Conservation (phyloP, 257 asterid genomes). For the Anisodus acutangulus region DNA sequence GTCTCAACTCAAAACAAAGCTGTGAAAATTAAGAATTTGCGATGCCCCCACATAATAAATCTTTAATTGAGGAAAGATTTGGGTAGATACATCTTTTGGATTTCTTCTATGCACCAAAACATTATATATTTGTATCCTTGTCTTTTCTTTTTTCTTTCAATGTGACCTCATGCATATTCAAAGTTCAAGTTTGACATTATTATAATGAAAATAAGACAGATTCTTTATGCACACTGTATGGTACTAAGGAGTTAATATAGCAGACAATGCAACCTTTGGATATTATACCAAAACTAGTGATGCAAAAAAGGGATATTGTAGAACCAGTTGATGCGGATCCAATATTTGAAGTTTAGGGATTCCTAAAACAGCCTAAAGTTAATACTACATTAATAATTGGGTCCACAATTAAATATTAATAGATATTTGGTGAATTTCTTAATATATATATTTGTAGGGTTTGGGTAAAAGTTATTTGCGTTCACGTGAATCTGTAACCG, state of each 20-base stretch:
- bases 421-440: neutral
- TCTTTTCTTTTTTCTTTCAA: neutral
- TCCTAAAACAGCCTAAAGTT: neutral
- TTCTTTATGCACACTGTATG: neutral
- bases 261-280: neutral
- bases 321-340: too few relatives aligned
- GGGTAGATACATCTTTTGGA: neutral
- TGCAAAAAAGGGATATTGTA: slow-evolving; percentile 18
- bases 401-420: neutral
- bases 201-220: slow-evolving; percentile 31
- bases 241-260: slow-evolving; percentile 16
- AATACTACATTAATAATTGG: neutral
- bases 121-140: neutral
- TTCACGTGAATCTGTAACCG: neutral
- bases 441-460: neutral
- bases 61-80: neutral
- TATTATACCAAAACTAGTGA: slow-evolving; percentile 37
- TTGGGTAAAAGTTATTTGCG: neutral
- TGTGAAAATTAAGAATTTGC: neutral
- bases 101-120: slow-evolving; percentile 10
- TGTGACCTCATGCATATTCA: slow-evolving; percentile 24
- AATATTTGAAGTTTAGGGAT: neutral
- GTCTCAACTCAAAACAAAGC: neutral
- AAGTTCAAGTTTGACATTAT: neutral
- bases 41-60: slow-evolving; percentile 9